Evolutionary conservation across 345 rosid species (phyloP).

Genomic region (Pugionium dolabratum): DNA sequence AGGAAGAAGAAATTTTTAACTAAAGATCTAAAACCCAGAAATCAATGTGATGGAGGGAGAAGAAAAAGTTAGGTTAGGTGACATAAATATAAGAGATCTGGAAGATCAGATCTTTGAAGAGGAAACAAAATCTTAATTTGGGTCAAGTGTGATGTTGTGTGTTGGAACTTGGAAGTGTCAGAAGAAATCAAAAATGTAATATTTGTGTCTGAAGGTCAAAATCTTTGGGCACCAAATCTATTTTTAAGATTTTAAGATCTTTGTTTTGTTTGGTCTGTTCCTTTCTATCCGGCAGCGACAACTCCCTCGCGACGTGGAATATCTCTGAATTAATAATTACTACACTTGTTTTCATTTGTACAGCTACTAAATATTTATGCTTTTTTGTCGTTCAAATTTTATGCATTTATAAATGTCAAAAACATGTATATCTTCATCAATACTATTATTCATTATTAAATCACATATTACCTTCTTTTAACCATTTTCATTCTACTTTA

Average conservation of each 20-base stretch:
- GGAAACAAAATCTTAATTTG: constrained; percentile 36
- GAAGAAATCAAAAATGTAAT: not conserved
- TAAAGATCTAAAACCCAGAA: not conserved
- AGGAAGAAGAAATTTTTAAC: constrained; percentile 21
- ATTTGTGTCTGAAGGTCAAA: not conserved
- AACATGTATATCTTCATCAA: too few species aligned
- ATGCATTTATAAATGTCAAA: too few species aligned
- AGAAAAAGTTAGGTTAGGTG: constrained; percentile 28
- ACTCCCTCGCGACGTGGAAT: not conserved
- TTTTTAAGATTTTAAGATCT: not conserved
- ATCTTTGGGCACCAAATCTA: not conserved
- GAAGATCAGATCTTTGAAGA: constrained; percentile 41
- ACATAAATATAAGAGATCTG: constrained; percentile 28
- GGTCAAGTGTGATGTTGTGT: constrained; percentile 35
- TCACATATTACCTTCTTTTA: too few species aligned
- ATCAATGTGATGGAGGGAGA: constrained; percentile 23
- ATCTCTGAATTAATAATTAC: too few species aligned
- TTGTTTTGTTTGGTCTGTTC: not conserved
- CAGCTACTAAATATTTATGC: too few species aligned
- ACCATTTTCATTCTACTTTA: too few species aligned
- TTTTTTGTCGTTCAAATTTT: too few species aligned
- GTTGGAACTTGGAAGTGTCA: not conserved
- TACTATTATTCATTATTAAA: too few species aligned
- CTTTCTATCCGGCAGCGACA: not conserved
- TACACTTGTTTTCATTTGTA: too few species aligned